Evolutionary conservation across 73 alveolate genomes (phyloP).

Genomic region (Symbiodinium pilosum): DNA sequence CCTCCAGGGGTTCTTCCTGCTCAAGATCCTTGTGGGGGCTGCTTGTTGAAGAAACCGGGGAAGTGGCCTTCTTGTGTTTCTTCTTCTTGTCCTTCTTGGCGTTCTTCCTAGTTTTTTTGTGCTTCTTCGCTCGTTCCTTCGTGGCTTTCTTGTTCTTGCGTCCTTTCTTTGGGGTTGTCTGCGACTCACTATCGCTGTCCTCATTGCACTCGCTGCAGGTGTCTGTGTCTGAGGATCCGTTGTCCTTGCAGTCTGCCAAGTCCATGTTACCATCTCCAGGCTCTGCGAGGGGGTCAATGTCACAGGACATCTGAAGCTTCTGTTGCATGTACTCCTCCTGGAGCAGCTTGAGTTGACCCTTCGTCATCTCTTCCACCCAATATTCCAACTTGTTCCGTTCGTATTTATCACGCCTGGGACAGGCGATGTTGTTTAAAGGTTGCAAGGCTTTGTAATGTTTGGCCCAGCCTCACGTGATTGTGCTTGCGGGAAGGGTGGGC

Average conservation of each 20-base stretch:
- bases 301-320: neutral
- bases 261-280: neutral
- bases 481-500: neutral
- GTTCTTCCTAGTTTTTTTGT: neutral
- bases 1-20: neutral
- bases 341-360: neutral
- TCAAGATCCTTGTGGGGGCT: neutral
- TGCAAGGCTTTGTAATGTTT: neutral
- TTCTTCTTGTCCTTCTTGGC: neutral
- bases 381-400: neutral
- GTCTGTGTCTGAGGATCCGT: neutral
- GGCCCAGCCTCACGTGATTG: neutral
- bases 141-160: neutral
- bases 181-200: neutral
- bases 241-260: neutral
- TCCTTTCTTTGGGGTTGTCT: neutral
- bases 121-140: neutral
- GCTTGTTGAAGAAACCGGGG: neutral
- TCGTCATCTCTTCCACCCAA: neutral
- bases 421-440: neutral
- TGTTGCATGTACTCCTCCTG: neutral
- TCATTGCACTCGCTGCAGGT: too few relatives aligned
- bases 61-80: neutral
- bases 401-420: neutral
- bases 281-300: neutral